Percentiles rank a stretch among this genome's conserved stretches.
Conservation (phyloP, 768 basidiomycete species). For the Suillus lakei region DNA sequence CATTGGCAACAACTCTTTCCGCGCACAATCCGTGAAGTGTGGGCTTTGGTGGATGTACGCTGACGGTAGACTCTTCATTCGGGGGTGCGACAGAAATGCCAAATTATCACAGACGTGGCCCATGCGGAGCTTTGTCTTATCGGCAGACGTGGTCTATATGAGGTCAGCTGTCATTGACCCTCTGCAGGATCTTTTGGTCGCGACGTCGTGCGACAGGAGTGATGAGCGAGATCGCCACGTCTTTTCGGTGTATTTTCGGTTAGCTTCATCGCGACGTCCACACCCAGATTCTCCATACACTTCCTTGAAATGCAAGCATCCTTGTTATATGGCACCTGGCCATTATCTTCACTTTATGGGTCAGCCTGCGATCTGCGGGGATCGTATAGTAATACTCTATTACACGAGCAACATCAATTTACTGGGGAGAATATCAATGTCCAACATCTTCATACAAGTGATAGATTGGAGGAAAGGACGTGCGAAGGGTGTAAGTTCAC, state of each 20-base stretch:
- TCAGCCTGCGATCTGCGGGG: not conserved
- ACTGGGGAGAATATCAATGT: not conserved
- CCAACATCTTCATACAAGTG: constrained; percentile 1
- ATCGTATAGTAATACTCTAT: not conserved
- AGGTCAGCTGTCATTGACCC: not conserved
- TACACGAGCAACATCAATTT: not conserved
- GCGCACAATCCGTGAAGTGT: not conserved
- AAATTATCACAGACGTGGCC: not conserved
- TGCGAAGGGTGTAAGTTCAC: not conserved
- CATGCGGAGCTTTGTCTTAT: not conserved
- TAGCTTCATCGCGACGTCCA: not conserved
- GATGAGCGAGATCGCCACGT: rapidly evolving
- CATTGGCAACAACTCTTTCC: too few relatives aligned
- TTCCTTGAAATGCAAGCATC: not conserved
- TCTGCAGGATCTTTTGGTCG: not conserved
- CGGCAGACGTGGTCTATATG: not conserved
- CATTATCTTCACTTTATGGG: too few relatives aligned
- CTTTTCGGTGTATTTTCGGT: not conserved
- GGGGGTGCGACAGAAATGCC: not conserved
- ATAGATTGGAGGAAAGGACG: not conserved
- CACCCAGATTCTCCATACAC: not conserved
- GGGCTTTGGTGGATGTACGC: not conserved
- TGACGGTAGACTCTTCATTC: not conserved
- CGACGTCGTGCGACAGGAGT: rapidly evolving
- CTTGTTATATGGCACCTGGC: not conserved